A percentile compares a stretch with the other conserved stretches of the same genome.
Evolutionary conservation across 768 basidiomycete genomes (phyloP).

Genomic region (Dioszegia hungarica): DNA sequence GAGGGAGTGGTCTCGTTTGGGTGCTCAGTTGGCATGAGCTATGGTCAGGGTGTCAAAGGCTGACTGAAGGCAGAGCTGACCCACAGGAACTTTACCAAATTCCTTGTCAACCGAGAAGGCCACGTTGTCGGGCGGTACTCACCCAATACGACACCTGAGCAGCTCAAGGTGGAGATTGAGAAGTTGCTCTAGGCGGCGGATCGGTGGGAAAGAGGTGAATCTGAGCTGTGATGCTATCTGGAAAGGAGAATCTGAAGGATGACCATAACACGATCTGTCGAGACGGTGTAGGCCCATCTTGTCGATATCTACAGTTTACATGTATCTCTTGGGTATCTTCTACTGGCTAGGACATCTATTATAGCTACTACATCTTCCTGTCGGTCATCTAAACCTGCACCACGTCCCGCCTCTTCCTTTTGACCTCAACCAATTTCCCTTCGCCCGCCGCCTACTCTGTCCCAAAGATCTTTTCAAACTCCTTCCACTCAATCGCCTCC

Average conservation of each 20-base stretch:
- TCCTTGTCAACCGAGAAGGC: slow-evolving; percentile 73
- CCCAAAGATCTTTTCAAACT: slow-evolving; percentile 1
- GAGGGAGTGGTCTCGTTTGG: too few species aligned
- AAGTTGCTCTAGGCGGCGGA: slow-evolving; percentile 18
- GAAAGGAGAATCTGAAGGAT: neutral
- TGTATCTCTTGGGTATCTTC: too few species aligned
- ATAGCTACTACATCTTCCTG: too few species aligned
- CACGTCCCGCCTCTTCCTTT: too few species aligned
- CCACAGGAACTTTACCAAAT: slow-evolving; percentile 51
- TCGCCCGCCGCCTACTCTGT: neutral
- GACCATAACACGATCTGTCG: neutral
- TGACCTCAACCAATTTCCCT: neutral
- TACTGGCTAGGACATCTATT: too few species aligned
- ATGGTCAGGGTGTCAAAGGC: neutral
- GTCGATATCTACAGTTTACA: too few species aligned
- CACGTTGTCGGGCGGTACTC: slow-evolving; percentile 31
- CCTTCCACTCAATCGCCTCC: neutral
- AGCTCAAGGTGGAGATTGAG: slow-evolving; percentile 34
- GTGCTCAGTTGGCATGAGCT: too few species aligned
- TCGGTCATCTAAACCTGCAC: neutral
- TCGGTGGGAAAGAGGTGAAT: neutral
- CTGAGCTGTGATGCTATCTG: neutral
- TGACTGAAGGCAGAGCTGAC: neutral
- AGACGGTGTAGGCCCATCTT: neutral
- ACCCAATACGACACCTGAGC: slow-evolving; percentile 32